These are phyloP conservation scores for Akanthomyces uredinophilus DNA, from an alignment of 2,329 filamentous ascomycete species.

Conservation along the genomic window DNA sequence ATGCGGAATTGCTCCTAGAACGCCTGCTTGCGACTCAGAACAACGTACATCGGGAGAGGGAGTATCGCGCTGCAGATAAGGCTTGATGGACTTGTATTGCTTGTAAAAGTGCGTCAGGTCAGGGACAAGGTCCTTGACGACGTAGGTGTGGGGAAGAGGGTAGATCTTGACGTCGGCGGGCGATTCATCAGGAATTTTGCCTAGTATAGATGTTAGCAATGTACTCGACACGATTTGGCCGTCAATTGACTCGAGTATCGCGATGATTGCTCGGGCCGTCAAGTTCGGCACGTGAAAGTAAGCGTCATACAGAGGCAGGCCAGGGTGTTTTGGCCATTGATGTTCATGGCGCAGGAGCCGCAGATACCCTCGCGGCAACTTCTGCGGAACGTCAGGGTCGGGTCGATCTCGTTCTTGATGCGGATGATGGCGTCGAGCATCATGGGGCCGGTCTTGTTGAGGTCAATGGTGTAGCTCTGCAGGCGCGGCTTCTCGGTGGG, in stretches of 20 bases:
- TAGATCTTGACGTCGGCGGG: constrained; percentile 86
- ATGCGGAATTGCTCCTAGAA: background rate
- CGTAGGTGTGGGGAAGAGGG: constrained; percentile 95
- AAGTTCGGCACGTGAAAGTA: constrained; percentile 1
- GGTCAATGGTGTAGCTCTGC: constrained; percentile 89
- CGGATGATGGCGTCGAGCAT: constrained; percentile 92
- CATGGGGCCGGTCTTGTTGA: constrained; percentile 99
- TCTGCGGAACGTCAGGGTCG: constrained; percentile 90
- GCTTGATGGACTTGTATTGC: constrained; percentile 99
- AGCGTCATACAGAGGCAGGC: constrained; percentile 81
- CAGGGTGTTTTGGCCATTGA: constrained; percentile 96
- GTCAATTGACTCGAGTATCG: background rate
- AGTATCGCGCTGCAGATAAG: constrained; percentile 89
- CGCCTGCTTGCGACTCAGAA: background rate
- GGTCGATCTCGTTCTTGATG: constrained; percentile 99
- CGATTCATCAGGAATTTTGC: constrained; percentile 86
- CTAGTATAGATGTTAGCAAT: constrained; percentile 43
- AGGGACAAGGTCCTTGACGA: constrained; percentile 97
- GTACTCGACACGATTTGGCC: background rate
- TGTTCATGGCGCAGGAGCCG: constrained; percentile 99
- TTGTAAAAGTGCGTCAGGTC: constrained; percentile 99
- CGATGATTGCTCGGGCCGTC: background rate
- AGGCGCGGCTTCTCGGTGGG: constrained; percentile 90
- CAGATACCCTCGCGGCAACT: constrained; percentile 98
- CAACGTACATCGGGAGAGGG: constrained; percentile 72